Conservation (phyloP, 2,329 filamentous ascomycete genomes). For the Colletotrichum gloeosporioides region DNA sequence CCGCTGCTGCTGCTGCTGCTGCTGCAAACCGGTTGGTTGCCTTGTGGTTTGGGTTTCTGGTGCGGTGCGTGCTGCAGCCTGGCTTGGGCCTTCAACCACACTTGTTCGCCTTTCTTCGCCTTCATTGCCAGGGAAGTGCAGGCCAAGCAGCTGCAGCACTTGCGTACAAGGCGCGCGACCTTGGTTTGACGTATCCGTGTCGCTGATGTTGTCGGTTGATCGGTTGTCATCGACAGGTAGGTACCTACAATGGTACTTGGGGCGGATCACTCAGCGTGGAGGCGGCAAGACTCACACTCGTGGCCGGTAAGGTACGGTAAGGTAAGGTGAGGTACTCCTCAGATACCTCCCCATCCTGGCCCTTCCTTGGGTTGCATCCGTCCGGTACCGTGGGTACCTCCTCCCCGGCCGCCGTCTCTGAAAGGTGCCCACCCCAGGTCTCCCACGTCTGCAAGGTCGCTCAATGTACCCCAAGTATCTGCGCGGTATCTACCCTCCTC, state of each 20-base stretch:
- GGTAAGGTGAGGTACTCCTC: background rate
- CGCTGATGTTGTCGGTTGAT: background rate
- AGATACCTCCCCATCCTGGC: background rate
- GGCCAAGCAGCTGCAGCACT: background rate
- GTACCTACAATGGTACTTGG: background rate
- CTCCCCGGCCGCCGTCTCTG: background rate
- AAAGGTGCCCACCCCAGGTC: constrained; percentile 1
- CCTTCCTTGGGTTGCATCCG: constrained; percentile 12
- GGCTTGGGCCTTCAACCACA: background rate
- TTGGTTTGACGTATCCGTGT: background rate
- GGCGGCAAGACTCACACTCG: background rate
- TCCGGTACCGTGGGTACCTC: constrained; percentile 16
- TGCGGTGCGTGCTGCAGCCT: background rate
- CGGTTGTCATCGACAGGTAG: background rate
- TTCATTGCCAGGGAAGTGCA: background rate
- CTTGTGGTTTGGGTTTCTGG: background rate
- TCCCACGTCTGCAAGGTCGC: background rate
- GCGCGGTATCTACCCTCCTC: background rate
- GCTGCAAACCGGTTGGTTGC: background rate
- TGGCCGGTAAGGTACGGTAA: background rate
- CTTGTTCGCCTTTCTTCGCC: background rate
- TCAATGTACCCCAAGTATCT: constrained; percentile 12
- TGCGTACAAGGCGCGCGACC: background rate
- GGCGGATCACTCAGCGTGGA: background rate
- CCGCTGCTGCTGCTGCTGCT: background rate